Base-by-base conservation (phyloP, 108 stramenopile species). In the Cyclotella sp. region DNA sequence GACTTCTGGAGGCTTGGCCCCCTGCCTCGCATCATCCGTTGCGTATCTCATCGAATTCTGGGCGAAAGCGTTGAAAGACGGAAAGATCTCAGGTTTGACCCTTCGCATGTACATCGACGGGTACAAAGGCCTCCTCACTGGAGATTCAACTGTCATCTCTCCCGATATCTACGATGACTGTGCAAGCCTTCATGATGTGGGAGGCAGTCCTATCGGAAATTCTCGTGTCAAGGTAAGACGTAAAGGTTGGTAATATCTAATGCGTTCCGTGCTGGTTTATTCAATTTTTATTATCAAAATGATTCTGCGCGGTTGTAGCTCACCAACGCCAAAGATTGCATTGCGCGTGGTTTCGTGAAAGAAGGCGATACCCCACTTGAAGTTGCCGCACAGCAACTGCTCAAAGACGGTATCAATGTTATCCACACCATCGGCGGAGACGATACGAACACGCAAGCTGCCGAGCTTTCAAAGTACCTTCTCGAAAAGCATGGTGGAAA, bases 371-470 rank as follows among this genome's bases (percentile, higher is more conserved):
- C 82, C 28, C 93, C 96, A 15, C 86, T 97, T 19, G 93, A 93
- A 72, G 91, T 93, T 34, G 94, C 96, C 26, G 82, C 96, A 27
- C 90, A 93, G 60, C 91, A 84, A 62, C 81, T 95, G 52, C 77
- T 93, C 74, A 86, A 83, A 55, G 92, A 93, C 73, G 68, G 92
- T 34, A 82, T 93, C 58, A 87, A 91, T 59, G 79, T 97, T 60
- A 73, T 97, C 46, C 96, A 97, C 84, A 97, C 96, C 43, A 95
- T 97, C 72, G 96, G 96, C 22, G 96, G 96, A 40, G 96, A 97
- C 73, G 96, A 97, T 59, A 97, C 96, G 69, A 97, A 94, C 80
- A 97, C 96, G 15, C 96, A 97, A 70, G 96, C 96, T 34, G 96
- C 94, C 18, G 84, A 86, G 27, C 87, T 97, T 15, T 91, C 93